A percentile compares a stretch with the other conserved stretches of the same genome.
Conservation (phyloP, 257 asterid species). For the Solanum clarkiae region DNA sequence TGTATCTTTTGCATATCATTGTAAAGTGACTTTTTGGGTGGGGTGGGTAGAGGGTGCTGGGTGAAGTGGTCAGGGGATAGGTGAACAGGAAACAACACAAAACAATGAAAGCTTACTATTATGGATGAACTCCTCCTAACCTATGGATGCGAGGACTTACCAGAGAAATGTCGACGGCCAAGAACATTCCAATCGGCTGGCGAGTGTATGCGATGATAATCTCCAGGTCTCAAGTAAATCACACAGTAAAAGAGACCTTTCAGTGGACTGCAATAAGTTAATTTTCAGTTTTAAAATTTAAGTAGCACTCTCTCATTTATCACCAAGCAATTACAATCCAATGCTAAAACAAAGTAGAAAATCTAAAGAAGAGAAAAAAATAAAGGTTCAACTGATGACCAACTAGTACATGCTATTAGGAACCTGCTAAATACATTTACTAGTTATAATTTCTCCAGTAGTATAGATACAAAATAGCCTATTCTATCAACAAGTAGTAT, state of each 20-base stretch:
- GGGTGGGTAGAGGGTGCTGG: background rate
- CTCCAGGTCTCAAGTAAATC: constrained; percentile 93
- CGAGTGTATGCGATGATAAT: constrained; percentile 92
- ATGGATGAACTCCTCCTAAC: background rate
- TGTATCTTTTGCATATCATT: background rate
- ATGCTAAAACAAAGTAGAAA: background rate
- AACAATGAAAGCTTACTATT: background rate
- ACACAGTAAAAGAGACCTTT: constrained; percentile 94
- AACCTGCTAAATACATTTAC: background rate
- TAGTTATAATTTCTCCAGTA: background rate
- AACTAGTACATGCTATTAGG: background rate
- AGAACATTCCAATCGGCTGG: constrained; percentile 88
- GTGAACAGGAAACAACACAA: background rate
- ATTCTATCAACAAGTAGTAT: background rate
- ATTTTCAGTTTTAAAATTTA: background rate
- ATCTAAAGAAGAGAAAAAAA: background rate
- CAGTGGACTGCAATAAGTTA: constrained; percentile 45
- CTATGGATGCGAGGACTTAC: constrained; percentile 15
- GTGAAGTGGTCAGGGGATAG: background rate
- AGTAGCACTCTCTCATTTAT: background rate
- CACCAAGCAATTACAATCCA: background rate
- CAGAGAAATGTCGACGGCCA: constrained; percentile 78
- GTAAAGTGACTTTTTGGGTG: background rate
- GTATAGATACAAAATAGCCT: background rate
- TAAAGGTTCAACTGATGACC: background rate